Evolutionary conservation across 108 stramenopile species (phyloP), one percentile per base, ranked within the genome.

Genomic region (Pseudonitzschia pungens): DNA sequence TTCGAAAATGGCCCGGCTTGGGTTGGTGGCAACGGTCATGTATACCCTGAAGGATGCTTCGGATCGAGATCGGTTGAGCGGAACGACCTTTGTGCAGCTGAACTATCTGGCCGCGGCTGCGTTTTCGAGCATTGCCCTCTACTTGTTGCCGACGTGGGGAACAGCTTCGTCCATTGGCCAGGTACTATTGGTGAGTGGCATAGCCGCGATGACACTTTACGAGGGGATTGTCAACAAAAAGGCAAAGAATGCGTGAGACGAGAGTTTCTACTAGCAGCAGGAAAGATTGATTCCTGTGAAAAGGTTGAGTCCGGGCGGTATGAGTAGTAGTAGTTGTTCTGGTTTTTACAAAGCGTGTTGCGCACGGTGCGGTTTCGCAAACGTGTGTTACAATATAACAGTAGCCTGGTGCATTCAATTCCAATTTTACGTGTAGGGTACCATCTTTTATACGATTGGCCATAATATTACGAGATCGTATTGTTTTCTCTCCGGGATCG

Each of bases 31-130:
- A 2, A 70, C 77, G 4, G 74, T 83, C 29, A 56, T 89, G 22
- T 85, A 81, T 55, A 80, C 84, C 0, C 70, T 92, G 41, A 87
- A 89, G 58, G 87, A 88, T 77, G 88, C 88, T 4, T 86, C 84
- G 20, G 87, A 92, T 67, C 84, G 87, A 1, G 77, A 84, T 65
- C 76, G 86, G 28, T 71, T 92, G 36, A 72, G 58, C 4, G 88
- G 86, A 54, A 86, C 88, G 4, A 89, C 91, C 1, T 89, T 89
- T 57, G 82, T 92, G 16, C 73, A 87, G 56, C 52, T 92, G 29
- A 92, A 92, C 68, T 70, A 69, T 64, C 65, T 87, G 54, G 70
- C 70, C 1, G 72, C 59, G 14, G 67, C 1, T 0, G 68, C 57
- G 15, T 33, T 76, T 50, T 41, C 43, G 2, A 67, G 45, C 22